Conservation (phyloP, 2,329 filamentous ascomycete species). For the Cordyceps cicadae region DNA sequence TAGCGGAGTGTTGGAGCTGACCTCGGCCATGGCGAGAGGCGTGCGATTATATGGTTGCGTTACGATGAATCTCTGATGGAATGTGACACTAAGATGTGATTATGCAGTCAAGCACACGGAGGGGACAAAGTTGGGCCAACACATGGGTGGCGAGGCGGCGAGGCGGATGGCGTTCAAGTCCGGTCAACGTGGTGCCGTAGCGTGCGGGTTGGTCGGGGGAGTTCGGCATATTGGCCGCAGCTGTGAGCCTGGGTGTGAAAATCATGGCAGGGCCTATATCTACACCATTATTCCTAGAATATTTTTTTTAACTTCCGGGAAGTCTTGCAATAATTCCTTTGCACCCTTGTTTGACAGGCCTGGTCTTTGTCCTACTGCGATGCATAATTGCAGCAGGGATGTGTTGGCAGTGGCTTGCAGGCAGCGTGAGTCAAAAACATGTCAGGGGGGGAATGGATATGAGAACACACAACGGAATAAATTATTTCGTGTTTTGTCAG, state of each 20-base stretch:
- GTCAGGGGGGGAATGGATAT: neutral
- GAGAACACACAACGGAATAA: neutral
- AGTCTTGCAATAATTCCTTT: too few species aligned
- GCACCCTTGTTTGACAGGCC: too few species aligned
- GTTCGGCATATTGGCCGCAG: neutral
- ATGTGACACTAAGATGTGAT: neutral
- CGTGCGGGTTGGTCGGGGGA: neutral
- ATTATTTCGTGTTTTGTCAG: neutral
- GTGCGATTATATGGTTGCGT: neutral
- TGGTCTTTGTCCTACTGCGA: too few species aligned
- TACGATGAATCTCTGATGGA: neutral
- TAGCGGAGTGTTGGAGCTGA: conserved; percentile 29
- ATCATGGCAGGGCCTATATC: neutral
- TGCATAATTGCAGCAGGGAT: neutral
- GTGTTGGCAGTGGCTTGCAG: neutral
- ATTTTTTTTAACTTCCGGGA: too few species aligned
- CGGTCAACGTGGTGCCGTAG: neutral
- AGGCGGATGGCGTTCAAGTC: neutral
- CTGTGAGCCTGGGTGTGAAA: neutral
- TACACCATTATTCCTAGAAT: neutral
- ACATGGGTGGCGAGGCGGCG: neutral
- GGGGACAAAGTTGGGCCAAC: neutral
- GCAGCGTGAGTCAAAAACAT: neutral
- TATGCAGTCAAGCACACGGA: neutral
- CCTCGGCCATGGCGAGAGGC: conserved; percentile 11